phyloP scores from a whole-genome alignment of 495 filamentous ascomycete genomes.

The Penicillium argentinense region DNA sequence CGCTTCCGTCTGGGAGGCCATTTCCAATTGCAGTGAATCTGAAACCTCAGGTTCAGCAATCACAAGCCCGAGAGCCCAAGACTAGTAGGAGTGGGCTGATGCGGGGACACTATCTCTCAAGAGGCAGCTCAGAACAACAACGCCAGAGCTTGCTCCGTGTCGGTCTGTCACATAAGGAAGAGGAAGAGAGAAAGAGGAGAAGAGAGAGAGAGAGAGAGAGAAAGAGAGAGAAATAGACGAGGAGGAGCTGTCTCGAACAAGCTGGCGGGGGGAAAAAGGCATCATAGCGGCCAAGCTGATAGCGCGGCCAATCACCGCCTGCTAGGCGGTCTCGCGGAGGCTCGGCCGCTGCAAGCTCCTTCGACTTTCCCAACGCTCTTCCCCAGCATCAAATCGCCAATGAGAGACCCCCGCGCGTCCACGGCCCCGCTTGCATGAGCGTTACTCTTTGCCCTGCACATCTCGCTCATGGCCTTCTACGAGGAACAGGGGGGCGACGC shows the following conservation, averaged over 20 bases:
- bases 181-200: not conserved
- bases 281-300: slow-evolving; percentile 20
- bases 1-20: slow-evolving; percentile 20
- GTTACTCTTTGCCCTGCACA: slow-evolving; percentile 2
- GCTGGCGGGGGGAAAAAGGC: not conserved
- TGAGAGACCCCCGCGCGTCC: slow-evolving; percentile 1
- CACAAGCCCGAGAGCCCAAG: not conserved
- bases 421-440: not conserved
- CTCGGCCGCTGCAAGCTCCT: slow-evolving; percentile 14
- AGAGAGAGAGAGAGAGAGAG: not conserved
- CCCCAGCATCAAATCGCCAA: slow-evolving; percentile 9
- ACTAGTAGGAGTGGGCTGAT: slow-evolving; percentile 2
- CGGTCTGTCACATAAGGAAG: not conserved
- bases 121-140: not conserved
- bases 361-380: slow-evolving; percentile 14
- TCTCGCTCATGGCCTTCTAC: slow-evolving; percentile 47
- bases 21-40: slow-evolving; percentile 5
- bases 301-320: slow-evolving; percentile 21
- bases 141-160: too few relatives aligned
- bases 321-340: slow-evolving; percentile 8
- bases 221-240: not conserved
- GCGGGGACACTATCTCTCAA: not conserved
- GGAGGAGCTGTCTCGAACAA: too few relatives aligned
- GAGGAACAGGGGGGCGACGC: slow-evolving; percentile 41
- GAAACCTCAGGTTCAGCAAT: not conserved